Evolutionary conservation across 2,329 filamentous ascomycete genomes (phyloP), one percentile per base, ranked within the genome.

Genomic region (Emergomyces pasteurianus): DNA sequence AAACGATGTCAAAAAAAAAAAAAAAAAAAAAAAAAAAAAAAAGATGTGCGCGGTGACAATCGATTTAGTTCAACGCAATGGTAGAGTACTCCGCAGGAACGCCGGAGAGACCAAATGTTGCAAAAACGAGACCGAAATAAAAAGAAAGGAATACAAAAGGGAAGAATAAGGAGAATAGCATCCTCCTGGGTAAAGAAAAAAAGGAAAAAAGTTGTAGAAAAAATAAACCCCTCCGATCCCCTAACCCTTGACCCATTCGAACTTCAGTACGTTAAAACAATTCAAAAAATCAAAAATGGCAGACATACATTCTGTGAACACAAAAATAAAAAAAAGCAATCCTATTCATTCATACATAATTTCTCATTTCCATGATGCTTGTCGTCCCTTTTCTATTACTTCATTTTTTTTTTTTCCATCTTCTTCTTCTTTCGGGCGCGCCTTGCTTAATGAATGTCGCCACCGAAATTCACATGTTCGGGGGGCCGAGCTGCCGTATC

Each of bases 401-500:
- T 34, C 23, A 10, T 9, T 52, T n/a, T 28, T 26, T 23, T 49
- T 26, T 10, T 26, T 10, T 26, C 4, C 2, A 14, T 26, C 6
- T 23, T 26, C 12, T 50, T 18, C 12, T 23, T 12, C 46, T 38
- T 38, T 38, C 23, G 23, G 23, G 26, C 26, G 46, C 14, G 23
- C 12, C 23, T n/a, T 21, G 14, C 23, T 49, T 5, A 49, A 49
- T 26, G 21, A 26, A 26, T 10, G 14, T 26, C 23, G 4, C 28
- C 49, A 36, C 21, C 18, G 21, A 73, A 70, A 12, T 74, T 74
- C 21, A 79, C 74, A 18, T 82, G 77, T 1, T 84, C 76, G 1
- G 84, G 83, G 0, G 83, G 81, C 26, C 81, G 76, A 58, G 81
- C 80, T 1, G 85, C 86, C 2, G 85, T 88, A 71, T 89, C 86